Evolutionary conservation across 768 basidiomycete genomes (phyloP).

Genomic region (Saitozyma podzolica): DNA sequence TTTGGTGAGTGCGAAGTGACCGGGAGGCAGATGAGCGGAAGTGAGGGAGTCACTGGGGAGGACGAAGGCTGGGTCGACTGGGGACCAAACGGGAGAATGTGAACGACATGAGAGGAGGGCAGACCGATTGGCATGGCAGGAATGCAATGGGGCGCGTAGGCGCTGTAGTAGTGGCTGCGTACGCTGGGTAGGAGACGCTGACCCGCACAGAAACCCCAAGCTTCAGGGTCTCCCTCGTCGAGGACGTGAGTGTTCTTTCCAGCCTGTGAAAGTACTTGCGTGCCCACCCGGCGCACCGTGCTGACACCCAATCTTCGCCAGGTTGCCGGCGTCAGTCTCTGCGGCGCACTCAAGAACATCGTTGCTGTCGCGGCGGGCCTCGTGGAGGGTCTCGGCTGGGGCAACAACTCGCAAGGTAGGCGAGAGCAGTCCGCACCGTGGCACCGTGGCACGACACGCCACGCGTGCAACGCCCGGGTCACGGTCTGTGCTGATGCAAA

Average conservation of each 20-base stretch:
- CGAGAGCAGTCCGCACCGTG: not conserved
- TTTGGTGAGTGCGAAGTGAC: constrained; percentile 51
- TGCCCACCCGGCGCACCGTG: not conserved
- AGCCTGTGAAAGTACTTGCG: not conserved
- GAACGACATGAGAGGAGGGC: not conserved
- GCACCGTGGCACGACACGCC: not conserved
- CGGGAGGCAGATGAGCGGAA: not conserved
- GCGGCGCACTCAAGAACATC: constrained; percentile 58
- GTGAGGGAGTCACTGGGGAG: not conserved
- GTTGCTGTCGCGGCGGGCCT: constrained; percentile 58
- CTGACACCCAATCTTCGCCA: not conserved
- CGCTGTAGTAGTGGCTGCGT: no score
- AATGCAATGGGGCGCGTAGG: not conserved
- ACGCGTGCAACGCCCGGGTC: no score
- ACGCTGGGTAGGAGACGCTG: not conserved
- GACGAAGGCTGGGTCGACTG: no score
- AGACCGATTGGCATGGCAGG: not conserved
- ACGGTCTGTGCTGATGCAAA: not conserved
- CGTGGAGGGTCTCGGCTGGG: constrained; percentile 56
- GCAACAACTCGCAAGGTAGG: constrained; percentile 55
- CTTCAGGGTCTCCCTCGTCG: constrained; percentile 55
- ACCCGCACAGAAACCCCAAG: constrained; percentile 35
- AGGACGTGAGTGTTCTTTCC: constrained; percentile 50
- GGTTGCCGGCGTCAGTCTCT: constrained; percentile 56
- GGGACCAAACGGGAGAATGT: no score